phyloP scores from a whole-genome alignment of 768 basidiomycete genomes.

The Rhizopogon roseolus region DNA sequence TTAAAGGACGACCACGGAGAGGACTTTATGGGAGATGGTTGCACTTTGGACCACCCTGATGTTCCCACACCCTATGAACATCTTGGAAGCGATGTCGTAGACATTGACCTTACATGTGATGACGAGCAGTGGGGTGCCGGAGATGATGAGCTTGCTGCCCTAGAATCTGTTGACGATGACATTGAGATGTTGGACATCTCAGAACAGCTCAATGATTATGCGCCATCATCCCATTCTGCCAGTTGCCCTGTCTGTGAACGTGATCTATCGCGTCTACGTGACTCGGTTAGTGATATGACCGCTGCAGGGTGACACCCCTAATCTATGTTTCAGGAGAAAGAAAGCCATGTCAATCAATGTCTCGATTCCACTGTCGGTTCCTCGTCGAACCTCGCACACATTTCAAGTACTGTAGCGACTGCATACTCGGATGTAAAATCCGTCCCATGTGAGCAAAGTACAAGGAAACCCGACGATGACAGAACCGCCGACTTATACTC shows the following conservation, averaged over 20 bases:
- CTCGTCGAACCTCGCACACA: neutral
- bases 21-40: neutral
- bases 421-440: neutral
- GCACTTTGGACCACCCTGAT: neutral
- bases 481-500: constrained; percentile 50
- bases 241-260: constrained; percentile 23
- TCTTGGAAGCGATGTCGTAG: neutral
- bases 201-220: neutral
- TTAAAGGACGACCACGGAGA: no score
- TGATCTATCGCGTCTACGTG: constrained; percentile 5
- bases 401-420: neutral
- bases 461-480: neutral
- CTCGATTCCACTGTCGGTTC: constrained; percentile 31
- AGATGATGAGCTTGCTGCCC: constrained; percentile 58
- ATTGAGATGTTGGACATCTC: constrained; percentile 22
- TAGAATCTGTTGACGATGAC: constrained; percentile 24
- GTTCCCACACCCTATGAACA: neutral
- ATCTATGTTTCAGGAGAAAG: constrained; percentile 35
- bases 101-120: neutral
- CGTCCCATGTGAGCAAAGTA: neutral
- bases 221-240: neutral
- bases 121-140: constrained; percentile 62
- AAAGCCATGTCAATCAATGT: constrained; percentile 55
- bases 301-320: constrained; percentile 3
- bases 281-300: constrained; percentile 22